These are phyloP conservation scores for Glycyrrhiza uralensis DNA, from an alignment of 306 rosid species.

Conservation along the genomic window DNA sequence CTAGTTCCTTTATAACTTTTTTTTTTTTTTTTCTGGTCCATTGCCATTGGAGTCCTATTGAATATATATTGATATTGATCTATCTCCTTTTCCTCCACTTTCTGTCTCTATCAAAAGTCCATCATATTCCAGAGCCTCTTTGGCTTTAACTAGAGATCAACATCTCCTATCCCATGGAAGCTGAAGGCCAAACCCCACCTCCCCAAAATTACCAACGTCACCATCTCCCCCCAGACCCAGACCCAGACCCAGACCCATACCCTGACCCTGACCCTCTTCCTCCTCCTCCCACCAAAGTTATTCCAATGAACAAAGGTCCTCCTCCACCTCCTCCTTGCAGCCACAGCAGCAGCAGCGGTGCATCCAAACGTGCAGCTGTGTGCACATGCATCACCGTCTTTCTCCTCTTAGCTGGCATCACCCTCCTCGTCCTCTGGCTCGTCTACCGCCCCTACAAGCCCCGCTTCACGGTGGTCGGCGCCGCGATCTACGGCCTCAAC, in stretches of 20 bases:
- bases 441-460: slow-evolving; percentile 82
- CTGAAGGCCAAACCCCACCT: neutral
- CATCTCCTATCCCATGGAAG: slow-evolving; percentile 5
- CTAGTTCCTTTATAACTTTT: neutral
- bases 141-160: slow-evolving; percentile 14
- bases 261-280: no score
- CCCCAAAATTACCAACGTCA: neutral
- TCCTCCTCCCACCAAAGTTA: no score
- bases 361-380: slow-evolving; percentile 25
- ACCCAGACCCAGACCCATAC: no score
- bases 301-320: neutral
- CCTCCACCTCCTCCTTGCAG: neutral
- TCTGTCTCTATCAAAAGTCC: slow-evolving; percentile 3
- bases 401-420: slow-evolving; percentile 52
- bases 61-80: no score
- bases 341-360: no score
- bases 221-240: neutral
- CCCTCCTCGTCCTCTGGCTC: slow-evolving; percentile 65
- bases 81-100: neutral
- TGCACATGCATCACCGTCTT: slow-evolving; percentile 58
- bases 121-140: neutral
- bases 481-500: slow-evolving; percentile 67
- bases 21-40: neutral
- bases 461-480: slow-evolving; percentile 57
- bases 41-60: slow-evolving; percentile 13